A percentile compares a stretch with the other conserved stretches of the same genome.
phyloP scores from a whole-genome alignment of 345 rosid genomes.

The Citrus glauca region DNA sequence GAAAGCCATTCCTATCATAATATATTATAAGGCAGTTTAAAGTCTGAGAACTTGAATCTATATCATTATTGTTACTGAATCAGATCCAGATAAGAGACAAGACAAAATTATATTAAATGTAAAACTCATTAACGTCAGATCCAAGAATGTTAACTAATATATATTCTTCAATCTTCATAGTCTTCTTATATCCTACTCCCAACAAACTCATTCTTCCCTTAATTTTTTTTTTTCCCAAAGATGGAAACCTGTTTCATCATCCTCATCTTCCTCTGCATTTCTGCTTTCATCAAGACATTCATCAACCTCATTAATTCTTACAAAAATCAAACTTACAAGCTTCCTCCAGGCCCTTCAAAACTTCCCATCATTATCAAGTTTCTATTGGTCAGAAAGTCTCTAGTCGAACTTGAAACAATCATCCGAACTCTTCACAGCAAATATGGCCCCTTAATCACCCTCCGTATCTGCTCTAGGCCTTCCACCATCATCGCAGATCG shows the following conservation, averaged over 20 bases:
- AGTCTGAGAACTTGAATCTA: too few relatives aligned
- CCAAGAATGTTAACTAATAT: too few relatives aligned
- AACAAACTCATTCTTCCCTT: neutral
- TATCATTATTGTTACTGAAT: too few relatives aligned
- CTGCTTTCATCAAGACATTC: constrained; percentile 7
- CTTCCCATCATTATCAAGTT: constrained; percentile 20
- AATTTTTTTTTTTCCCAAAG: neutral
- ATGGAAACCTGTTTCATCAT: constrained; percentile 22
- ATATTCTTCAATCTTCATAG: too few relatives aligned
- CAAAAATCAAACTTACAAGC: neutral
- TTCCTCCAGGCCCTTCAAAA: constrained; percentile 28
- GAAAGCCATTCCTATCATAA: neutral
- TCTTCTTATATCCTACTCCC: too few relatives aligned
- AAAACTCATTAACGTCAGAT: too few relatives aligned
- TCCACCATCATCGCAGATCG: constrained; percentile 35
- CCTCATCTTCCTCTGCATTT: constrained; percentile 6
- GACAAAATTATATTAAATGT: too few relatives aligned
- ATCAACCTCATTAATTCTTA: neutral
- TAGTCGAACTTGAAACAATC: constrained; percentile 1
- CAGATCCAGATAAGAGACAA: too few relatives aligned
- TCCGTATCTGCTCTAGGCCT: constrained; percentile 33
- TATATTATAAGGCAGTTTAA: too few relatives aligned
- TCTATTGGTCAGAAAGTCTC: neutral
- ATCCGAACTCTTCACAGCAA: constrained; percentile 21
- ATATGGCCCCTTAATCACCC: constrained; percentile 38